Percentiles rank a stretch among this genome's conserved stretches.
Evolutionary conservation across 2,329 filamentous ascomycete genomes (phyloP).

Genomic region (Juglanconis juglandina): DNA sequence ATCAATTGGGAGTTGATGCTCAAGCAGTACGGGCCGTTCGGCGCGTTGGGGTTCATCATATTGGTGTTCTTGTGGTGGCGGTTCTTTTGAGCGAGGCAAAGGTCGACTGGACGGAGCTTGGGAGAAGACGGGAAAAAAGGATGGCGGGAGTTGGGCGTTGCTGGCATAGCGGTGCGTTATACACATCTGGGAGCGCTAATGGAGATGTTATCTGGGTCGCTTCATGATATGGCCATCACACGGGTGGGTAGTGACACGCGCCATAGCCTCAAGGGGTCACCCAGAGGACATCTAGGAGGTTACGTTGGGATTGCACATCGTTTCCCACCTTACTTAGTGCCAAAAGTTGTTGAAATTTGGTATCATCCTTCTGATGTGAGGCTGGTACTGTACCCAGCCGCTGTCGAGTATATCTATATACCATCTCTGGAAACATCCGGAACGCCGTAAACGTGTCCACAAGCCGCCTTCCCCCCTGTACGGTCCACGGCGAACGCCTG

Average conservation of each 20-base stretch:
- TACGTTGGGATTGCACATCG: no score
- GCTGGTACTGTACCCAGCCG: background rate
- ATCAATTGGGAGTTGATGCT: constrained; percentile 98
- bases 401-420: constrained; percentile 5
- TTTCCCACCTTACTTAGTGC: no score
- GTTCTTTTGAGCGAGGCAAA: constrained; percentile 64
- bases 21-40: constrained; percentile 95
- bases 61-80: constrained; percentile 87
- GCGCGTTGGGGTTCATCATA: constrained; percentile 74
- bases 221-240: background rate
- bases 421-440: background rate
- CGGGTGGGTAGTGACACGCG: background rate
- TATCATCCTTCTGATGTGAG: background rate
- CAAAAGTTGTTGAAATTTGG: background rate
- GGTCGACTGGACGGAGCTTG: background rate
- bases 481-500: background rate
- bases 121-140: background rate
- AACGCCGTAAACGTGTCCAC: constrained; percentile 9
- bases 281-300: no score
- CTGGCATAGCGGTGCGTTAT: constrained; percentile 12
- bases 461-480: constrained; percentile 19
- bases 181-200: background rate
- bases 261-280: background rate
- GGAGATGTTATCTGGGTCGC: background rate
- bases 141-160: constrained; percentile 12